Percentiles rank a stretch among this genome's conserved stretches.
Conservation (phyloP, 176 grass and related monocot species). For the Puya raimondii region DNA sequence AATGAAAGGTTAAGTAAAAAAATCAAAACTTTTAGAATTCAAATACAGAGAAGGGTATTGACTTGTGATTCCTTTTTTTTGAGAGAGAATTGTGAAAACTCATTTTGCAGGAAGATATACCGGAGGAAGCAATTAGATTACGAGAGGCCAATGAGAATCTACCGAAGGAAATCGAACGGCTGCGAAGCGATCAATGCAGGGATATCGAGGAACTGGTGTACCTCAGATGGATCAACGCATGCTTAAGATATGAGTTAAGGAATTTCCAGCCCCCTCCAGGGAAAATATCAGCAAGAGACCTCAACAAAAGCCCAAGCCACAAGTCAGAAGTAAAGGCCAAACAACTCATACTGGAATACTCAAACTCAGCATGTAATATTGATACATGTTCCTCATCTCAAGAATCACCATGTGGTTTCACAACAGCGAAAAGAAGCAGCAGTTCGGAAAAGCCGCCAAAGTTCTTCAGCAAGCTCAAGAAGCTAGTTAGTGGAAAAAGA, state of each 20-base stretch:
- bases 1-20: no score
- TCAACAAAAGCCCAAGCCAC: slow-evolving; percentile 65
- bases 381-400: slow-evolving; percentile 27
- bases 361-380: slow-evolving; percentile 28
- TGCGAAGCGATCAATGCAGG: slow-evolving; percentile 45
- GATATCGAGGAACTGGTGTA: slow-evolving; percentile 80
- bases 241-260: slow-evolving; percentile 67
- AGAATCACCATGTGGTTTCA: slow-evolving; percentile 28
- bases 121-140: slow-evolving; percentile 27
- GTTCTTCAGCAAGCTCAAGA: slow-evolving; percentile 62
- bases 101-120: slow-evolving; percentile 28
- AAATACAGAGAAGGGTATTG: no score
- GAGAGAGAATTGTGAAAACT: not conserved
- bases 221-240: slow-evolving; percentile 87
- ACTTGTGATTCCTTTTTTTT: not conserved
- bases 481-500: slow-evolving; percentile 29
- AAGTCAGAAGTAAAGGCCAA: slow-evolving; percentile 61
- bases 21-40: no score
- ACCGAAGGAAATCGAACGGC: slow-evolving; percentile 54
- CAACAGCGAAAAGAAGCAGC: slow-evolving; percentile 16
- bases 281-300: slow-evolving; percentile 35
- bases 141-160: slow-evolving; percentile 49
- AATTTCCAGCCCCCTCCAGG: slow-evolving; percentile 12
- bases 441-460: slow-evolving; percentile 36
- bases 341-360: slow-evolving; percentile 64